Evolutionary conservation across 257 asterid species (phyloP), one percentile per base, ranked within the genome.

Genomic region (Striga asiatica): DNA sequence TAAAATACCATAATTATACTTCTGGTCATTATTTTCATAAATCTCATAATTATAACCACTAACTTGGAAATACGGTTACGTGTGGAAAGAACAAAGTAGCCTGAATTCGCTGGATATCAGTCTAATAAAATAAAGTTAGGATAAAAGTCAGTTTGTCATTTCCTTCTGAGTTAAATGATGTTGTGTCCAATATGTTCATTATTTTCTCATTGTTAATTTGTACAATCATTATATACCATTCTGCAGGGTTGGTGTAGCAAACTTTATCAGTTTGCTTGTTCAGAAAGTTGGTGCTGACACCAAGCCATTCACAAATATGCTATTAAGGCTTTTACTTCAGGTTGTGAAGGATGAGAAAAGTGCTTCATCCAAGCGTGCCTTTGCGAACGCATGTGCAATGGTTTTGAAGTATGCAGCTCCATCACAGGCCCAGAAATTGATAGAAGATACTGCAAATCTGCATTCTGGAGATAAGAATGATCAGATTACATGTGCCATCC

Each of bases 201-300:
- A 31, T 50, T 49, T 25, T 49, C 21, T 24, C 21, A 28, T 46
- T 8, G 21, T 49, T 47, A 34, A 61, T 60, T 25, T 8, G 16
- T 54, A 21, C 31, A 42, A 34, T 56, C 5, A 11, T 58, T 59
- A 31, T 66, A 56, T 61, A 19, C 66, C 58, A 58, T 59, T 49
- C 34, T 55, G 42, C 82, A 91, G 98, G 94, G 96, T 87, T 50
- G 98, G 98, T 64, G 82, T 87, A 48, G 96, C 96, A 54, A 84
- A 62, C 69, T 91, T 91, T 73, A 72, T 80, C 73, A 71, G 79
- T 75, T 60, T 74, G 77, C 73, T 91, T 67, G 89, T 83, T 19
- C 89, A 91, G 65, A 91, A 82, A 70, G 96, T 91, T 73, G 94
- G 98, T 67, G 68, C 27, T 59, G 75, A 70, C 68, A 88, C 87